A percentile compares a stretch with the other conserved stretches of the same genome.
phyloP scores from a whole-genome alignment of 192 early-diverging fungal species.

The Mortierella antarctica region DNA sequence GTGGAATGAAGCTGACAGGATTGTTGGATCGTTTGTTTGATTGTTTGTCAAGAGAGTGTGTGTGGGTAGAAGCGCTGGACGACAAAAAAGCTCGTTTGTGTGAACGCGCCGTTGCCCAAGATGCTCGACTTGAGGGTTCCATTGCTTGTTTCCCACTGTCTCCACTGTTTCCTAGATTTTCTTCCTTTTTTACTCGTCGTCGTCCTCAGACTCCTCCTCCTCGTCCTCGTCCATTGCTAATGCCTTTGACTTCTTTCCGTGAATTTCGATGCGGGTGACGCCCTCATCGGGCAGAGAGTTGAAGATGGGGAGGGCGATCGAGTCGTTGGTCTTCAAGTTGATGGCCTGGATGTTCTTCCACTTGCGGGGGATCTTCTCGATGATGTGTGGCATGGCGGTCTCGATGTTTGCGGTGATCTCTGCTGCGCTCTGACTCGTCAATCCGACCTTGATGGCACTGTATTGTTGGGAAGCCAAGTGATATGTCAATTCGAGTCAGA shows the following conservation, averaged over 20 bases:
- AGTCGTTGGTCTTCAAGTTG: conserved; percentile 83
- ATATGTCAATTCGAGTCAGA: not conserved
- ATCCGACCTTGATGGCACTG: conserved; percentile 82
- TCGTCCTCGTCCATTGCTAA: conserved; percentile 35
- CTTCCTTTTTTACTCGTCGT: conserved; percentile 23
- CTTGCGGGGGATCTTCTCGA: conserved; percentile 75
- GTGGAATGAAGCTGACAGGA: too few relatives aligned
- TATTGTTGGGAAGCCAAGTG: not conserved
- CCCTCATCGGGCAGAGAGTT: conserved; percentile 68
- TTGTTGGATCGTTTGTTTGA: too few relatives aligned
- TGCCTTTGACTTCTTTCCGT: conserved; percentile 14
- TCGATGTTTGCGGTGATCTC: conserved; percentile 85
- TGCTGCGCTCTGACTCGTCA: conserved; percentile 62
- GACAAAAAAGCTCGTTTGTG: too few relatives aligned
- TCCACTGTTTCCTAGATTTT: not conserved
- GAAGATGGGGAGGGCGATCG: conserved; percentile 86
- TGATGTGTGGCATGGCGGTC: conserved; percentile 66
- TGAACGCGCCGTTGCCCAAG: too few relatives aligned
- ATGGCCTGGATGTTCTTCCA: conserved; percentile 91
- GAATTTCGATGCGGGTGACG: conserved; percentile 25
- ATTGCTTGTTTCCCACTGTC: too few relatives aligned
- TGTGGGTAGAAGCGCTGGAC: too few relatives aligned
- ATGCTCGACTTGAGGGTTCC: too few relatives aligned
- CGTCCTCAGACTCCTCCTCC: conserved; percentile 38
- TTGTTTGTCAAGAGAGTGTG: too few relatives aligned